Base-by-base conservation (phyloP, 768 basidiomycete genomes). In the Tylopilus intermedius region DNA sequence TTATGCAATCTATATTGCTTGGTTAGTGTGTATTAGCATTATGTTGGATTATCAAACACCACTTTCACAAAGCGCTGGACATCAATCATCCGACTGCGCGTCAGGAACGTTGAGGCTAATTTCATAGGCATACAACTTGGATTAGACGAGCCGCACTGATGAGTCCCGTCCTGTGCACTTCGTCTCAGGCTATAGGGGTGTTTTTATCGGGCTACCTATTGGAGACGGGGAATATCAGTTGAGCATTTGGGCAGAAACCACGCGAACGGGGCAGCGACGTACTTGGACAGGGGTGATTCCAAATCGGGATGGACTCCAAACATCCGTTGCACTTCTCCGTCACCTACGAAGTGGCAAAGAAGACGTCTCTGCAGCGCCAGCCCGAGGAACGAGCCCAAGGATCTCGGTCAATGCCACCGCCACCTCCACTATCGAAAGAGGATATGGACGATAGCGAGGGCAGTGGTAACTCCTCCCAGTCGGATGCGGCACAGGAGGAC, bases 401-500 rank as follows among this genome's bases (percentile, higher is more conserved):
- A 21, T 46, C 27, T 49, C 44, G 15, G n/a, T 39, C 48, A 4
- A 29, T 41, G 18, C 41, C 54, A 24, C 29, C 24, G 14, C 6
- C 49, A 4, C 14, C 37, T 33, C 24, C 32, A 26, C 24, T 33
- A 35, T 43, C 44, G 15, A 22, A 42, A 0, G 13, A 26, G 4
- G 45, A 46, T 22, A 24, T 33, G 13, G 51, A 54, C 43, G 57
- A 45, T 11, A 49, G 49, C 32, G 29, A 38, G 13, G 13, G 11
- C 26, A 24, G 21, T 30, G 37, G 13, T 21, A 47, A 8, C 24
- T 47, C 47, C 4, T 22, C 24, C 35, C 39, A 39, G 30, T 47
- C 43, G 32, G 42, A 60, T 27, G 63, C 47, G 7, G 50, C 53
- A 33, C 60, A 69, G 8, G 58, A 67, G n/a, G 62, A 67, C 13